A percentile compares a stretch with the other conserved stretches of the same genome.
These are phyloP conservation scores for Fraxinus pennsylvanica DNA, from an alignment of 257 asterid genomes.

Conservation along the genomic window DNA sequence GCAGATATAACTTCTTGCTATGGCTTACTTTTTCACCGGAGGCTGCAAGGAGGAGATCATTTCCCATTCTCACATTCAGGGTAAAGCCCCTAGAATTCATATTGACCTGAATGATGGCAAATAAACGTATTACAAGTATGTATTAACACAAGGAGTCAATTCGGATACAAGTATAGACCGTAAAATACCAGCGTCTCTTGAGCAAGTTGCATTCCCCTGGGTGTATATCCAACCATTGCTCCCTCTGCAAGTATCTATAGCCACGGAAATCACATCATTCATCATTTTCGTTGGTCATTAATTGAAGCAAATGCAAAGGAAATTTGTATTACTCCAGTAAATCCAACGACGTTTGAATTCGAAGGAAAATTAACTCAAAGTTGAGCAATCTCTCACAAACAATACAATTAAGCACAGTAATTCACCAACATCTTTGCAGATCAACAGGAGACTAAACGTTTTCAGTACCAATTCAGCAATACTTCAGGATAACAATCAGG, in stretches of 20 bases:
- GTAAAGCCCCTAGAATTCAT: constrained; percentile 54
- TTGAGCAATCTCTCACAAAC: neutral
- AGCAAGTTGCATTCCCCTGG: constrained; percentile 89
- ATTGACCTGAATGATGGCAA: constrained; percentile 43
- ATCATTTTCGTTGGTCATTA: constrained; percentile 13
- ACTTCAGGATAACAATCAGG: neutral
- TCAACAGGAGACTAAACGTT: neutral
- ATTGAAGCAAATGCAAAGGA: neutral
- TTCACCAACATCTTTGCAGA: constrained; percentile 4
- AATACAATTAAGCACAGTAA: constrained; percentile 5
- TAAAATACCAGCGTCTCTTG: constrained; percentile 75
- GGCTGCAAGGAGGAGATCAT: constrained; percentile 75
- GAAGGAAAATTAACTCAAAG: constrained; percentile 1
- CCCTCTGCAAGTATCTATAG: constrained; percentile 80
- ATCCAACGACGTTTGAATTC: neutral
- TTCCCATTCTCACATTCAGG: constrained; percentile 53
- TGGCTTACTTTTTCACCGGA: constrained; percentile 82
- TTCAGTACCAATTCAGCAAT: neutral
- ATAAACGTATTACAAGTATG: constrained; percentile 18
- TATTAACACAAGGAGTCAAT: neutral
- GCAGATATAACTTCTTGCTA: neutral
- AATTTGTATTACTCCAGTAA: constrained; percentile 1
- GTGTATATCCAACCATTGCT: constrained; percentile 84
- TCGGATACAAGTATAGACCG: constrained; percentile 14
- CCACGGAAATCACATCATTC: constrained; percentile 20